These are phyloP conservation scores for Litchi chinensis DNA, from an alignment of 345 rosid genomes.

Conservation along the genomic window DNA sequence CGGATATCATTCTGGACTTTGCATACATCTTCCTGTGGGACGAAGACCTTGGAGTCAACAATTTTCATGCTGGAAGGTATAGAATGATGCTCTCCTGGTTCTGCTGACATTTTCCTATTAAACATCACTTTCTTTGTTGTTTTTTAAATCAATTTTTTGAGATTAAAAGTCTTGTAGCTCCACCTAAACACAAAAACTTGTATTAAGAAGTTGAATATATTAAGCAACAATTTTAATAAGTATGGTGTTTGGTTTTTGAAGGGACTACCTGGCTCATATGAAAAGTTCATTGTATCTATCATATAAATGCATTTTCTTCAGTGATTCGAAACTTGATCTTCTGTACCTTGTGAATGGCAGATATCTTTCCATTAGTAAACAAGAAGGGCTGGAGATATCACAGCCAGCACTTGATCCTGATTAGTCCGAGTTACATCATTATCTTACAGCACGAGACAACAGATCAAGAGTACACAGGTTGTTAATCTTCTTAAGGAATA, in stretches of 20 bases:
- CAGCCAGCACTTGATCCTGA: slow-evolving; percentile 80
- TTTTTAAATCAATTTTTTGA: no score
- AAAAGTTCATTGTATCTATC: no score
- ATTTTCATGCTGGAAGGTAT: slow-evolving; percentile 54
- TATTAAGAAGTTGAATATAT: no score
- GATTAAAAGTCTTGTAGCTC: no score
- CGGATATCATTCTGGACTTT: slow-evolving; percentile 55
- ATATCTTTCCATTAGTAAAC: slow-evolving; percentile 62
- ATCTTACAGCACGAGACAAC: slow-evolving; percentile 50
- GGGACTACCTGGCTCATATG: no score
- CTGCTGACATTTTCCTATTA: background rate
- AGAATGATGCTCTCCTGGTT: background rate
- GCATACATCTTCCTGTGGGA: slow-evolving; percentile 67
- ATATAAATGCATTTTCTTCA: background rate
- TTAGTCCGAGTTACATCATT: slow-evolving; percentile 61
- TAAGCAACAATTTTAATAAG: no score
- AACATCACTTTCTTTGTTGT: no score
- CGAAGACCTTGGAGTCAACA: slow-evolving; percentile 59
- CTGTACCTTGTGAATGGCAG: slow-evolving; percentile 35
- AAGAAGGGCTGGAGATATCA: slow-evolving; percentile 83
- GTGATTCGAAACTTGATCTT: slow-evolving; percentile 3
- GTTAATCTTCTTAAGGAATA: background rate
- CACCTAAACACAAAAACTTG: no score
- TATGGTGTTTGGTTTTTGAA: no score
- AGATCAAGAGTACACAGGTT: slow-evolving; percentile 70